Percentiles rank a stretch among this genome's conserved stretches.
Evolutionary conservation across 75 land plant genomes (phyloP).

Genomic region (Picea sitchensis): DNA sequence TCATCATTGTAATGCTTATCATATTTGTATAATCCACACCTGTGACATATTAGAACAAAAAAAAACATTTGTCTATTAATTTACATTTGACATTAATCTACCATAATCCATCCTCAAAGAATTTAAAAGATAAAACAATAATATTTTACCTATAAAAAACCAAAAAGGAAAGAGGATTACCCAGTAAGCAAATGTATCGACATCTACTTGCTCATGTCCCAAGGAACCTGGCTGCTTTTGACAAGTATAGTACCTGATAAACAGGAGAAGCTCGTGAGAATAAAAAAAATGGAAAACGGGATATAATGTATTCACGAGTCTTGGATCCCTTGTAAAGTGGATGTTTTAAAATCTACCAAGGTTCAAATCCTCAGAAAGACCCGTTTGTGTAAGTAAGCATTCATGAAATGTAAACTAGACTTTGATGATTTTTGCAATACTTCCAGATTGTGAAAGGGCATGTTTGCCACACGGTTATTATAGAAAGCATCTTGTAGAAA

Average conservation of each 20-base stretch:
- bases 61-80: background rate
- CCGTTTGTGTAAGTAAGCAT: too few species aligned
- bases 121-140: too few species aligned
- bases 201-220: slow-evolving; percentile 81
- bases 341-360: too few species aligned
- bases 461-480: background rate
- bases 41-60: slow-evolving; percentile 17
- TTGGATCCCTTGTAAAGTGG: too few species aligned
- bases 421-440: background rate
- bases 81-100: too few species aligned
- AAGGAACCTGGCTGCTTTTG: slow-evolving; percentile 83
- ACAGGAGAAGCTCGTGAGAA: background rate
- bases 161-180: slow-evolving; percentile 20
- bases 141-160: too few species aligned
- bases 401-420: too few species aligned
- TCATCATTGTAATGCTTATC: slow-evolving; percentile 76
- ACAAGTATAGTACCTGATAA: slow-evolving; percentile 49
- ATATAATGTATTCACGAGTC: too few species aligned
- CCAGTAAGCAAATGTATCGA: slow-evolving; percentile 84
- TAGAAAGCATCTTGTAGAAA: background rate
- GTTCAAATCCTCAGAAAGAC: too few species aligned
- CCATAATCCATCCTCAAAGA: too few species aligned
- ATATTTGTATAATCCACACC: slow-evolving; percentile 91
- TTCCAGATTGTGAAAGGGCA: background rate
- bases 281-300: too few species aligned